Evolutionary conservation across 2,329 filamentous ascomycete species (phyloP).

Genomic region (Purpureocillium lavendulum): DNA sequence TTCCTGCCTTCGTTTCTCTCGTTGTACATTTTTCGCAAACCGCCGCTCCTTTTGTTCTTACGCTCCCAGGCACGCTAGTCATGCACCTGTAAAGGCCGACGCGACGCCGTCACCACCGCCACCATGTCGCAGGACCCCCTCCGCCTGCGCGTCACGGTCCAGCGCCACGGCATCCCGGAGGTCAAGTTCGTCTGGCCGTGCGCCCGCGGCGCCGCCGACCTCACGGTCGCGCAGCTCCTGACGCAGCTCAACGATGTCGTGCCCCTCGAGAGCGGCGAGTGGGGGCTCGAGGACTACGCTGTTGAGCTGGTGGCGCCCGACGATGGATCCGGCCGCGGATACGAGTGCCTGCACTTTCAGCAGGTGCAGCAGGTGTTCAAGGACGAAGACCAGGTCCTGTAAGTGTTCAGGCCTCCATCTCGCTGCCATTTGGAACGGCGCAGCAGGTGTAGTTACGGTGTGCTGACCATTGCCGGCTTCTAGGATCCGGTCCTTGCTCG

Average conservation of each 20-base stretch:
- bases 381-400: conserved; percentile 79
- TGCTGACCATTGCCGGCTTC: not conserved
- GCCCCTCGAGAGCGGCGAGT: conserved; percentile 71
- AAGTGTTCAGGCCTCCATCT: conserved; percentile 22
- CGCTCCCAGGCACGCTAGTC: not conserved
- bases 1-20: not conserved
- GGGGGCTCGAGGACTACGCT: conserved; percentile 84
- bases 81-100: conserved; percentile 15
- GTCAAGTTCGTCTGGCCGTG: conserved; percentile 66
- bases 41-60: not conserved
- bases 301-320: conserved; percentile 58
- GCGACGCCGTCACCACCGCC: not conserved
- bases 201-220: conserved; percentile 41
- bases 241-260: conserved; percentile 71
- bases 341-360: conserved; percentile 84
- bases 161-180: conserved; percentile 65
- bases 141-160: conserved; percentile 66
- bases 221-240: conserved; percentile 69
- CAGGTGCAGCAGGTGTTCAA: conserved; percentile 61
- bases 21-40: conserved; percentile 1
- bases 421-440: not conserved
- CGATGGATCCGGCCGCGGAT: conserved; percentile 40
- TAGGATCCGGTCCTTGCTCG: conserved; percentile 71
- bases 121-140: conserved; percentile 27
- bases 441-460: not conserved